Conservation (phyloP, 345 rosid genomes). For the Euphorbia lathyris region DNA sequence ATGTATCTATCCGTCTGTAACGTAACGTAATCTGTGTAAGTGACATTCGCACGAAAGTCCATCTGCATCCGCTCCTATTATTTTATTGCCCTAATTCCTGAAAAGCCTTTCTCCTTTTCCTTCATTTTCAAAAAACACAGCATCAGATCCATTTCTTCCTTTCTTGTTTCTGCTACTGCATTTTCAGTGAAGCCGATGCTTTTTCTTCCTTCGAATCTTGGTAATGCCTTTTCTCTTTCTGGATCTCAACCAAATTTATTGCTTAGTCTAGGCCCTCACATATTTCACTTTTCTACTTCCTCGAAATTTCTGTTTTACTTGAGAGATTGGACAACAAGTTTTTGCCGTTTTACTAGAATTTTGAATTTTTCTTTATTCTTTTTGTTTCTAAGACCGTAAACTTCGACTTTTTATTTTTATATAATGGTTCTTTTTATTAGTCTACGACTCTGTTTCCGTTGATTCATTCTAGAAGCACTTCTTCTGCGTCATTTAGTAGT, state of each 20-base stretch:
- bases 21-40: neutral
- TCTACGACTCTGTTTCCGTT: no score
- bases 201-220: neutral
- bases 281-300: no score
- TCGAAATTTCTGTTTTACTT: neutral
- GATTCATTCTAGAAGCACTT: constrained; percentile 4
- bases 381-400: neutral
- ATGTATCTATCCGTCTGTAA: no score
- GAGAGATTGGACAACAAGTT: neutral
- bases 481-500: no score
- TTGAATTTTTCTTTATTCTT: neutral
- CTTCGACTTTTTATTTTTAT: no score
- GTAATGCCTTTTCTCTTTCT: neutral
- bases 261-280: no score
- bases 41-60: neutral
- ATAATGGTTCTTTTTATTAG: no score
- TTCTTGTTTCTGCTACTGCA: neutral
- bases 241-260: no score
- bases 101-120: neutral
- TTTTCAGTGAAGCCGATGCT: neutral
- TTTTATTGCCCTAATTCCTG: neutral
- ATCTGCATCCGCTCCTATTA: no score
- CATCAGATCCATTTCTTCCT: constrained; percentile 1
- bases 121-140: neutral
- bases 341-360: neutral